A percentile compares a stretch with the other conserved stretches of the same genome.
Evolutionary conservation across 257 asterid genomes (phyloP).

Genomic region (Ehretia macrophylla): DNA sequence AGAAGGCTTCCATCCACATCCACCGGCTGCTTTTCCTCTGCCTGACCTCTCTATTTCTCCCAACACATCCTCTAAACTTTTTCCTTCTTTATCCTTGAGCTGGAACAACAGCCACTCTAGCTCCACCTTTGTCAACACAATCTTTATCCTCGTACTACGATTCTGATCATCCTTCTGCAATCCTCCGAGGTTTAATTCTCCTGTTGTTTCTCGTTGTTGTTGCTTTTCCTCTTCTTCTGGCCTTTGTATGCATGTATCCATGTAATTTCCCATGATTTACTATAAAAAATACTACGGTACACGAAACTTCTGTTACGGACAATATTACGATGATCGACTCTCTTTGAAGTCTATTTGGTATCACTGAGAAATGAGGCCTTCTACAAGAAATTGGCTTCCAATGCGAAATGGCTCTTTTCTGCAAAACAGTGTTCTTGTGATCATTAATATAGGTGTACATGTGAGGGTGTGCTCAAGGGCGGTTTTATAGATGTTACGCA

Average conservation of each 20-base stretch:
- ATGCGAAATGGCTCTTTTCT: neutral
- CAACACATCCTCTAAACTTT: constrained; percentile 44
- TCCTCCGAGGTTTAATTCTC: neutral
- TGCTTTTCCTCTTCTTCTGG: constrained; percentile 9
- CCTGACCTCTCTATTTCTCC: constrained; percentile 46
- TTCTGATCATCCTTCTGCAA: neutral
- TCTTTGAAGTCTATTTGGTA: neutral
- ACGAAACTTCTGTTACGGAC: neutral
- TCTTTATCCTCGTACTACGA: constrained; percentile 39
- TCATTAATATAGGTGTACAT: constrained; percentile 25
- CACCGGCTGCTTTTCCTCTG: constrained; percentile 19
- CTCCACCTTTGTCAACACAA: constrained; percentile 64
- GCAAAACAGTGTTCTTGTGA: neutral
- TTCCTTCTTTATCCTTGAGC: constrained; percentile 36
- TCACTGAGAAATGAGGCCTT: neutral
- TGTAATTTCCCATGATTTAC: constrained; percentile 66
- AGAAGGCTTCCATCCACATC: constrained; percentile 58
- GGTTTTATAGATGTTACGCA: neutral
- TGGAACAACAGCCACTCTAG: constrained; percentile 49
- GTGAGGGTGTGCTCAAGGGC: constrained; percentile 15
- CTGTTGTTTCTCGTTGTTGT: neutral
- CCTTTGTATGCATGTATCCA: constrained; percentile 29
- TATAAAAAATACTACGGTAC: no score
- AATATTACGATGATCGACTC: neutral
- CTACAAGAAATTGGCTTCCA: neutral